Conservation (phyloP, 2,329 filamentous ascomycete species). For the Calonectria hawksworthii region DNA sequence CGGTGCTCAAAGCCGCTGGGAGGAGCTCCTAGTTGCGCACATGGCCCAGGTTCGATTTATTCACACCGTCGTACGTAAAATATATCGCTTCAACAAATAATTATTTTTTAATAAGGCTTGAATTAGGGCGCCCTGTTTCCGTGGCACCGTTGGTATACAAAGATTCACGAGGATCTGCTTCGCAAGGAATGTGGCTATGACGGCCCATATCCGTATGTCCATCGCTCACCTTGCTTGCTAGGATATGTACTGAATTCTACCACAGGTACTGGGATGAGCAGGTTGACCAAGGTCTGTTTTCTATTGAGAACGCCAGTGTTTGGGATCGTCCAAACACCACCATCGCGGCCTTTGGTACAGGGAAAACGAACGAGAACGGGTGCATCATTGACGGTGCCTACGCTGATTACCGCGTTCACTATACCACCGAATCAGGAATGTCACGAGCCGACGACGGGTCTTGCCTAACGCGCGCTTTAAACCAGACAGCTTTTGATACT, state of each 20-base stretch:
- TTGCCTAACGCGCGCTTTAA: background rate
- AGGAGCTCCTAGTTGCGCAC: background rate
- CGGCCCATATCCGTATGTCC: background rate
- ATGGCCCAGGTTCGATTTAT: constrained; percentile 3
- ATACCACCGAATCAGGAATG: background rate
- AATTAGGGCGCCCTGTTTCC: background rate
- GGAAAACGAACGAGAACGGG: background rate
- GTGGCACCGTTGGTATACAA: background rate
- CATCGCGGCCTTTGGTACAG: background rate
- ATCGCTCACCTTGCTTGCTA: background rate
- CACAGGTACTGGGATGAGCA: background rate
- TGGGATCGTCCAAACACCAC: background rate
- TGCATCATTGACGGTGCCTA: background rate
- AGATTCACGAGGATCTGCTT: background rate
- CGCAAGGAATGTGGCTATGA: background rate
- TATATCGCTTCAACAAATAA: background rate
- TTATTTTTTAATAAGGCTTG: background rate
- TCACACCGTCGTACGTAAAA: background rate
- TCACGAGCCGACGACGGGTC: background rate
- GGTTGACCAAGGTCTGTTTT: background rate
- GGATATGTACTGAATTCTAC: background rate
- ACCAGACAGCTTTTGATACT: background rate
- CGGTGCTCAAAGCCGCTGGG: background rate
- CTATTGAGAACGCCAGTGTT: background rate
- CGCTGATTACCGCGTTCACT: background rate